A percentile compares a stretch with the other conserved stretches of the same genome.
Evolutionary conservation across 2,329 filamentous ascomycete genomes (phyloP).

Genomic region (Fusarium sp.): DNA sequence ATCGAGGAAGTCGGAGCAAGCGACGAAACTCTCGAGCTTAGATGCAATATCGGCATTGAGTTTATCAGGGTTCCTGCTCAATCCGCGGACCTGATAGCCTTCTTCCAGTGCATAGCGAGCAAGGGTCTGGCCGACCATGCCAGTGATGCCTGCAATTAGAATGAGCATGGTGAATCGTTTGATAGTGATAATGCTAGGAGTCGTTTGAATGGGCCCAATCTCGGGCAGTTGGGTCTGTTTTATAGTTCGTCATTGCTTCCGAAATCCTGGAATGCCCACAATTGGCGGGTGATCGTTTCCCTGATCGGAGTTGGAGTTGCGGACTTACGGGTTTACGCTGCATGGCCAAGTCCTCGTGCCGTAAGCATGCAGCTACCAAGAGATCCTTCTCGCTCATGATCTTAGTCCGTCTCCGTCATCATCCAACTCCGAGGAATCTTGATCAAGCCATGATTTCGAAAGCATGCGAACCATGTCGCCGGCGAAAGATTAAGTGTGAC

Average conservation of each 20-base stretch:
- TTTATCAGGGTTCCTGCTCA: neutral
- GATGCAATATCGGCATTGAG: neutral
- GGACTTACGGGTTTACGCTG: neutral
- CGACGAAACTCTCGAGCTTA: neutral
- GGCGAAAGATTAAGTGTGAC: neutral
- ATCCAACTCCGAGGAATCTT: neutral
- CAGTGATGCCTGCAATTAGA: neutral
- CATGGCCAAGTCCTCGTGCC: neutral
- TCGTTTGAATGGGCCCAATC: neutral
- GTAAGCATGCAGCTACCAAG: neutral
- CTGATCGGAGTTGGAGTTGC: neutral
- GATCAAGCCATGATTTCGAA: neutral
- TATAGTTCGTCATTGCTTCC: neutral
- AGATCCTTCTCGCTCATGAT: neutral
- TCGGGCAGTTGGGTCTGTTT: fast-evolving
- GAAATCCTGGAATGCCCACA: neutral
- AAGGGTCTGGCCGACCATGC: conserved; percentile 2
- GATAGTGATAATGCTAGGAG: fast-evolving
- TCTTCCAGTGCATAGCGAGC: neutral
- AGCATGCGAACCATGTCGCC: neutral
- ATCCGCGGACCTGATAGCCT: neutral
- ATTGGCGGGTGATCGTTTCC: neutral
- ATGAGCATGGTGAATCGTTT: neutral
- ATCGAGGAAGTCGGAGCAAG: neutral
- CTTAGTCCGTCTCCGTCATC: fast-evolving